Evolutionary conservation across 2,329 filamentous ascomycete genomes (phyloP).

Genomic region (Fusarium globosum): DNA sequence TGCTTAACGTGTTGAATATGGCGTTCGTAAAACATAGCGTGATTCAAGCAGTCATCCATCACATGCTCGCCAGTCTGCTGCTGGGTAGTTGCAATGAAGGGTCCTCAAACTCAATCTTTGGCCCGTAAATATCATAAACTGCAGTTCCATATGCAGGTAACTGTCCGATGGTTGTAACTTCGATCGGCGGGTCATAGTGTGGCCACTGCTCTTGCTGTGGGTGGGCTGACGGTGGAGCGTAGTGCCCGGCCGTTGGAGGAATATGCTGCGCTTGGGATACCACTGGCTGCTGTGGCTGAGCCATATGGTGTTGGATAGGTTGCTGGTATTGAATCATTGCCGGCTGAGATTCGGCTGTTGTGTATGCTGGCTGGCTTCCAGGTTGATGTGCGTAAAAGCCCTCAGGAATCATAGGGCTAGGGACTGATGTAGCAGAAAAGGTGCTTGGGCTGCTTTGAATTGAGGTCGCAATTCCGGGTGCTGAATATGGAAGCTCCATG

Average conservation of each 20-base stretch:
- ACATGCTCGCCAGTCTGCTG: constrained; percentile 67
- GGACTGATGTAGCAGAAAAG: constrained; percentile 66
- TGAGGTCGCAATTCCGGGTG: constrained; percentile 59
- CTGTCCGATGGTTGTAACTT: constrained; percentile 65
- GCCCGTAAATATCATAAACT: constrained; percentile 64
- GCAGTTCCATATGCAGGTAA: constrained; percentile 61
- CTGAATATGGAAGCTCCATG: constrained; percentile 64
- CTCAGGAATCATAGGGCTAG: constrained; percentile 65
- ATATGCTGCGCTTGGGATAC: constrained; percentile 50
- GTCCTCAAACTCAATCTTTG: constrained; percentile 69
- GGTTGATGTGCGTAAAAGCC: constrained; percentile 68
- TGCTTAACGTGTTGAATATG: constrained; percentile 9
- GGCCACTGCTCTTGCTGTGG: constrained; percentile 65
- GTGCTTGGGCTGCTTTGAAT: constrained; percentile 69
- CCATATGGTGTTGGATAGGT: constrained; percentile 53
- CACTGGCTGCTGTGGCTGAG: constrained; percentile 49
- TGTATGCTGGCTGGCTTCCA: constrained; percentile 59
- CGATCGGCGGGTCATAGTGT: constrained; percentile 67
- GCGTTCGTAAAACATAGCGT: constrained; percentile 30
- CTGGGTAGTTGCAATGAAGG: constrained; percentile 69
- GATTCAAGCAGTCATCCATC: constrained; percentile 33
- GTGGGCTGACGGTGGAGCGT: constrained; percentile 54
- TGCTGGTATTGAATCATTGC: constrained; percentile 58
- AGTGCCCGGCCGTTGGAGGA: constrained; percentile 46
- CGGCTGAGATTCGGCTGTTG: constrained; percentile 58